Evolutionary conservation across 108 stramenopile genomes (phyloP).

Genomic region (Cylindrotheca closterium): DNA sequence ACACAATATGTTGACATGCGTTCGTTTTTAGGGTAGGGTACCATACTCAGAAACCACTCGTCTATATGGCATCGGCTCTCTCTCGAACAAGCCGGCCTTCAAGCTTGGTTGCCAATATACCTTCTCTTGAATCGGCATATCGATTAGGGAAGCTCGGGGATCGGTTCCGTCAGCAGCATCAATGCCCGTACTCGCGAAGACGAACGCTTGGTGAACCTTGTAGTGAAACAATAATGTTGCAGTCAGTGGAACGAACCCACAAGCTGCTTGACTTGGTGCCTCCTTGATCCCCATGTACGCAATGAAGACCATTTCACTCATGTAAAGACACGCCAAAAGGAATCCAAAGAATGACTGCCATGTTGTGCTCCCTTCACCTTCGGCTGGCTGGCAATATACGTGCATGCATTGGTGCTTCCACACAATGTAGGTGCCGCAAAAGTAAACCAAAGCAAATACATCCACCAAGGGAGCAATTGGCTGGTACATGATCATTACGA

Average conservation of each 20-base stretch:
- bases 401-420: conserved; percentile 33
- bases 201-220: conserved; percentile 4
- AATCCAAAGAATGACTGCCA: conserved; percentile 23
- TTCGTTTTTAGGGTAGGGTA: no score
- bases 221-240: conserved; percentile 15
- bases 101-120: conserved; percentile 14
- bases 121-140: not conserved
- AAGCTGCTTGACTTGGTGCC: conserved; percentile 11
- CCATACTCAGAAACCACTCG: not conserved
- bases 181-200: conserved; percentile 2
- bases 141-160: no score
- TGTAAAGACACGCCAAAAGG: conserved; percentile 24
- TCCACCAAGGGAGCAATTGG: conserved; percentile 35
- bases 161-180: no score
- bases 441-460: conserved; percentile 20
- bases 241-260: conserved; percentile 12
- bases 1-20: no score
- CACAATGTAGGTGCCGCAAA: conserved; percentile 17
- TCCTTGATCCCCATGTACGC: conserved; percentile 31
- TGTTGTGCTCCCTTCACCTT: conserved; percentile 20
- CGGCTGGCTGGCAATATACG: conserved; percentile 24
- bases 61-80: conserved; percentile 27
- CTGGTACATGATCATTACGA: conserved; percentile 18
- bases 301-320: conserved; percentile 26
- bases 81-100: conserved; percentile 9